phyloP scores from a whole-genome alignment of 257 asterid genomes.

The Nicotiana obtusifolia region DNA sequence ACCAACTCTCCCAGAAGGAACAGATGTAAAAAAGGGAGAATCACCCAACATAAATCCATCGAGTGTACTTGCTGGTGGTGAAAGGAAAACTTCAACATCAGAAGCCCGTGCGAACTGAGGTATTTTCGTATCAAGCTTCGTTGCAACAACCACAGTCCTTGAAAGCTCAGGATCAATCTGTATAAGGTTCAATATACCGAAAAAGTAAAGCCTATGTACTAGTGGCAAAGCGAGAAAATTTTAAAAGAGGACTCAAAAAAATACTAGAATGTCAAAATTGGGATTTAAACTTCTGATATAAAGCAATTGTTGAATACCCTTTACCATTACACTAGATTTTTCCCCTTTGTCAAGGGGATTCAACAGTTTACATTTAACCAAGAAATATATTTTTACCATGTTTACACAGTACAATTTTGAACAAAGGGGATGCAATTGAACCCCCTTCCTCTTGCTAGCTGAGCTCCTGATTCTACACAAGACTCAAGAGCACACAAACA shows the following conservation, averaged over 20 bases:
- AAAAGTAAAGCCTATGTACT: neutral
- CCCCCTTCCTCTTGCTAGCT: no score
- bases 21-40: conserved; percentile 98
- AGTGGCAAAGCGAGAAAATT: no score
- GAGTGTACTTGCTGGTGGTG: conserved; percentile 83
- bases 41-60: conserved; percentile 96
- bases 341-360: no score
- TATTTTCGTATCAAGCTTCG: conserved; percentile 93
- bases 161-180: conserved; percentile 98
- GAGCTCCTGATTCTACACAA: neutral
- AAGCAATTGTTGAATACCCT: no score
- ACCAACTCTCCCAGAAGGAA: conserved; percentile 98
- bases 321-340: no score
- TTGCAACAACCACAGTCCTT: conserved; percentile 90
- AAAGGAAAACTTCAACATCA: conserved; percentile 95
- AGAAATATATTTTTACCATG: no score
- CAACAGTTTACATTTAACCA: no score
- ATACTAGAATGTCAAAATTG: no score
- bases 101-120: conserved; percentile 98
- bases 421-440: no score
- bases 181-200: neutral
- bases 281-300: no score
- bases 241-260: no score
- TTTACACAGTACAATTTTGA: no score
- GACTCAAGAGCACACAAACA: neutral